Evolutionary conservation across 345 rosid genomes (phyloP).

Genomic region (Aethionema arabicum): DNA sequence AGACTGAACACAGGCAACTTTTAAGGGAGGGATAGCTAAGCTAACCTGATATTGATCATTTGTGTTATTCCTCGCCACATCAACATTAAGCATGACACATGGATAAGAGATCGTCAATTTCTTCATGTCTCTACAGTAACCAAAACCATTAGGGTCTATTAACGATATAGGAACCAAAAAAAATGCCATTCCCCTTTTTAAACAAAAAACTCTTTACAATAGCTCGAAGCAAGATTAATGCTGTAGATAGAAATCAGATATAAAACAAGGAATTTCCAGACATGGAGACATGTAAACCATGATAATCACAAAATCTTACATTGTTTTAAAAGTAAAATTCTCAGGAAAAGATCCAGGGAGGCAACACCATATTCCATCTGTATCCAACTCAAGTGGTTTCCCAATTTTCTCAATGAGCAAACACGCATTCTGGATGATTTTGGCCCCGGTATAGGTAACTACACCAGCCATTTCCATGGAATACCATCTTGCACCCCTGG

Average conservation of each 20-base stretch:
- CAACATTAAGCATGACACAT: slow-evolving; percentile 97
- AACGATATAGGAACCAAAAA: slow-evolving; percentile 16
- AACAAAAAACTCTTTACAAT: slow-evolving; percentile 2
- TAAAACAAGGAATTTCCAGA: slow-evolving; percentile 9
- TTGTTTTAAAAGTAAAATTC: slow-evolving; percentile 85
- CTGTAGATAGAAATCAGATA: neutral
- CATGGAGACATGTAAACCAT: slow-evolving; percentile 2
- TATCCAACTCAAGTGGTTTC: slow-evolving; percentile 96
- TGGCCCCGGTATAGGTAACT: slow-evolving; percentile 97
- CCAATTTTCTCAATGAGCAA: slow-evolving; percentile 93
- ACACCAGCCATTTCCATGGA: slow-evolving; percentile 99
- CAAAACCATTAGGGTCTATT: slow-evolving; percentile 31
- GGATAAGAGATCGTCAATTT: slow-evolving; percentile 93
- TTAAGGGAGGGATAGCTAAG: slow-evolving; percentile 10
- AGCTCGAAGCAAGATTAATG: slow-evolving; percentile 1
- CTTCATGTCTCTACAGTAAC: slow-evolving; percentile 66
- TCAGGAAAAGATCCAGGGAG: slow-evolving; percentile 98
- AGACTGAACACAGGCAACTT: slow-evolving; percentile 21
- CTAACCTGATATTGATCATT: slow-evolving; percentile 95
- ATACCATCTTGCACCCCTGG: slow-evolving; percentile 99
- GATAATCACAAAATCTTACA: slow-evolving; percentile 50
- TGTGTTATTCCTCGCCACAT: slow-evolving; percentile 87
- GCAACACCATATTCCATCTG: slow-evolving; percentile 97
- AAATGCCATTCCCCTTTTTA: slow-evolving; percentile 17
- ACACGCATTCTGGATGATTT: slow-evolving; percentile 96